These are phyloP conservation scores for Globisporangium parvum DNA, from an alignment of 352 stramenopile genomes.

Conservation along the genomic window DNA sequence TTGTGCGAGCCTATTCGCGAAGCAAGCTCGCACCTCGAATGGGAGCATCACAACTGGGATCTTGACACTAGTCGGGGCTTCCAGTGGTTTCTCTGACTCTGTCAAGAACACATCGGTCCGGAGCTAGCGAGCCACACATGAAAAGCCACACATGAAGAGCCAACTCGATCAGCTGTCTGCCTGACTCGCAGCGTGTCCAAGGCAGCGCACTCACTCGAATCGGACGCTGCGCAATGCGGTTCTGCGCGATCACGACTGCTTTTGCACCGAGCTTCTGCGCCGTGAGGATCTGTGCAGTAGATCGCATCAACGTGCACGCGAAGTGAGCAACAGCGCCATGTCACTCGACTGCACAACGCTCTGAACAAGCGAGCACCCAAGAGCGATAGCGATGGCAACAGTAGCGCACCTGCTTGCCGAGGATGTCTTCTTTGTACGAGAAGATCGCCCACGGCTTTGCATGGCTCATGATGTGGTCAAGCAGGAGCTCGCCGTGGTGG, in stretches of 20 bases:
- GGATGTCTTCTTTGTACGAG: slow-evolving; percentile 59
- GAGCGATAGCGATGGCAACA: too few relatives aligned
- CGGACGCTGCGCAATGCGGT: slow-evolving; percentile 40
- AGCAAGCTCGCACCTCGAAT: slow-evolving; percentile 27
- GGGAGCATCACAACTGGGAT: slow-evolving; percentile 59
- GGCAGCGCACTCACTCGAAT: slow-evolving; percentile 22
- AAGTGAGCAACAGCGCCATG: too few relatives aligned
- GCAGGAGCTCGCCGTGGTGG: slow-evolving; percentile 41
- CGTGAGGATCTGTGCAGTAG: slow-evolving; percentile 32
- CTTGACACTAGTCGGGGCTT: slow-evolving; percentile 37
- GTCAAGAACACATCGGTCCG: slow-evolving; percentile 36
- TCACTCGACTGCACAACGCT: too few relatives aligned
- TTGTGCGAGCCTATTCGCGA: background rate
- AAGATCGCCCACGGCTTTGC: slow-evolving; percentile 33
- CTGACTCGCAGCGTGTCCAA: background rate
- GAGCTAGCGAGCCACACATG: slow-evolving; percentile 23
- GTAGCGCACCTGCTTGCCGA: slow-evolving; percentile 52
- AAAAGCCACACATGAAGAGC: background rate
- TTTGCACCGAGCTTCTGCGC: slow-evolving; percentile 62
- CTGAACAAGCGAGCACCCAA: too few relatives aligned
- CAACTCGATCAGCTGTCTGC: too few relatives aligned
- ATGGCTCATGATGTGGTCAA: slow-evolving; percentile 34
- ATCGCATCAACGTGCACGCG: background rate
- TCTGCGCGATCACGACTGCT: slow-evolving; percentile 58
- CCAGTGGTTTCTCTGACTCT: slow-evolving; percentile 25